Base-by-base conservation (phyloP, 1,284 basidiomycete species). In the Trichosporon faecale region DNA sequence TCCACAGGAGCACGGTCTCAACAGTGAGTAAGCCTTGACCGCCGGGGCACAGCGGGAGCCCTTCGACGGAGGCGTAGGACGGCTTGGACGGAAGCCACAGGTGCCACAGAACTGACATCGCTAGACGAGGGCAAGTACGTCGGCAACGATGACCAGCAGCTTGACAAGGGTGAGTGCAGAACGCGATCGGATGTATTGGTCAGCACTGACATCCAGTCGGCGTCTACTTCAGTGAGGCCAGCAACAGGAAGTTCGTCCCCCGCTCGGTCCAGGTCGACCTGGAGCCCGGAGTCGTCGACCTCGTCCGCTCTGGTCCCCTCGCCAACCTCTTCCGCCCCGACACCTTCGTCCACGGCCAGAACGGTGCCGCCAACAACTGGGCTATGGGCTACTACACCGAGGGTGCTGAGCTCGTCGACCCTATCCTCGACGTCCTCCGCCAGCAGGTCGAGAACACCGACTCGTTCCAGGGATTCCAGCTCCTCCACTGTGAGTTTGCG, bases 391-490 rank as follows among this genome's bases (percentile, higher is more conserved):
- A 89, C 82, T 95, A 94, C 79, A 94, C 93, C 9, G 93, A 94
- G 85, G 93, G 92, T 89, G 78, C 87, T 70, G 87, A 88, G 83
- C 85, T 88, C 71, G 86, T 87, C 74, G 86, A 88, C 82, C 85
- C 85, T 29, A 86, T 88, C 63, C 83, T 88, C 76, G 93, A 94
- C 68, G 86, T 89, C 35, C 76, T 93, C 27, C 87, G 93, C 72
- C 87, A 85, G 77, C 91, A 94, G 80, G 85, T 89, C 9, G 95
- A 98, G 81, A 83, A 85, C 16, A 92, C 92, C 77, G 94, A 98
- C 71, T 88, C 91, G 31, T 86, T 98, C 63, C 95, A 98, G 85
- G 95, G 95, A 6, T 98, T 98, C 83, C 95, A 98, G 80, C 84
- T 98, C 70, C 85, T 94, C 31, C 95, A 98, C 79, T 96, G 79